Base-by-base conservation (phyloP, 768 basidiomycete genomes). In the Scleroderma citrinum region DNA sequence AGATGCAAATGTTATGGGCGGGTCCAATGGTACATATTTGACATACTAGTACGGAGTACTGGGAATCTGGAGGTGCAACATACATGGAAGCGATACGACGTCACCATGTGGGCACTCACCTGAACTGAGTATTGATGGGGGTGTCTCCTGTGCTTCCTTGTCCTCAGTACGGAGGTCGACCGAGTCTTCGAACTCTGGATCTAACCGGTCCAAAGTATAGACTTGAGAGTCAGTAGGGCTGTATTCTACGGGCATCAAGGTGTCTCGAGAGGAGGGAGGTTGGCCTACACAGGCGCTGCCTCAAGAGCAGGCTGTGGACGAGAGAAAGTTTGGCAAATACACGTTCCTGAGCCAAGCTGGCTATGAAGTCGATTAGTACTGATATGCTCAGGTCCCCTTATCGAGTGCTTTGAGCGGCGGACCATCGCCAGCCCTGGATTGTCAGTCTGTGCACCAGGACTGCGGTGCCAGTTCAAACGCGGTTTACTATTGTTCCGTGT, bases 181-280 rank as follows among this genome's bases (percentile, higher is more conserved):
- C 2, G 51, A 53, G 16, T 48, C 54, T 16, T 55, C 50, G 20
- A 20, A 19, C 20, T 2, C 47, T 14, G 51, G 34, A 29, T 51
- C 39, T 30, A 59, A 42, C 19, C 34, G 52, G 13, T 44, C 56
- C 32, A 61, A 35, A 13, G 65, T 46, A 48, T 45, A 38, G 39
- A 48, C 61, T 26, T 58, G 52, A 20, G 47, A 31, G 38, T 50
- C 46, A 36, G 16, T 19, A 40, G 49, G 51, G 14, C 26, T 19
- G 37, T 43, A 19, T 35, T 63, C 53, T 47, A 44, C 23, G 37
- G 57, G 54, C 64, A 64, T 66, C 47, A 45, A 56, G 32, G 37
- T 21, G 42, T 29, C 24, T 16, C 35, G 35, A 24, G 40, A n/a
- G 40, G 19, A 32, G 29, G 39, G 14, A 26, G 20, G 57, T 56